These are phyloP conservation scores for Aspergillus transmontanensis DNA, from an alignment of 2,329 filamentous ascomycete genomes.

Conservation along the genomic window DNA sequence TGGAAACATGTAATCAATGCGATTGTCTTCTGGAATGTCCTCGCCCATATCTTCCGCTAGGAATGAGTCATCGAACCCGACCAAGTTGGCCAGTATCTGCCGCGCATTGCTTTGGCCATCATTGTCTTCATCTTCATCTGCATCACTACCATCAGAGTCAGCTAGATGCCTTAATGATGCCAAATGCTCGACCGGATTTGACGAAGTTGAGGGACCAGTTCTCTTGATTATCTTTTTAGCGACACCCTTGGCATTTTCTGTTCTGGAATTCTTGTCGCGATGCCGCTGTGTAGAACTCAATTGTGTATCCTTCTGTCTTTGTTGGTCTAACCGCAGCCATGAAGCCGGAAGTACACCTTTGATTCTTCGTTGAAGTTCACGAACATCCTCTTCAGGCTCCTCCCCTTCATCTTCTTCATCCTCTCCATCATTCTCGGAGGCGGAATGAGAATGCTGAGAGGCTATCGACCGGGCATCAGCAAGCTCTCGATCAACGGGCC, in stretches of 20 bases:
- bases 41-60: conserved; percentile 25
- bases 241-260: conserved; percentile 36
- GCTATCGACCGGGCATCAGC: conserved; percentile 24
- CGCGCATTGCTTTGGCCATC: conserved; percentile 11
- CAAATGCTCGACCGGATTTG: conserved; percentile 17
- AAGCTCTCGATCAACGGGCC: conserved; percentile 15
- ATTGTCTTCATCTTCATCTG: conserved; percentile 20
- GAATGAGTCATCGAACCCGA: conserved; percentile 26
- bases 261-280: conserved; percentile 23
- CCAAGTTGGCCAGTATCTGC: conserved; percentile 18
- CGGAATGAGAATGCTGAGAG: conserved; percentile 20
- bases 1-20: conserved; percentile 46
- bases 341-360: conserved; percentile 54
- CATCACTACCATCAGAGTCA: conserved; percentile 35
- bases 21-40: conserved; percentile 46
- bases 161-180: conserved; percentile 25
- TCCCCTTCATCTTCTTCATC: conserved; percentile 13
- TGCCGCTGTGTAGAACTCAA: conserved; percentile 20
- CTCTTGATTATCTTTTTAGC: conserved; percentile 35
- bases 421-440: conserved; percentile 12
- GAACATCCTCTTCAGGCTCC: conserved; percentile 31
- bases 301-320: conserved; percentile 31
- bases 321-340: conserved; percentile 47
- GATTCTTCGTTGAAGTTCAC: conserved; percentile 43
- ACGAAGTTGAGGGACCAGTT: conserved; percentile 16